Conservation (phyloP, 768 basidiomycete genomes). For the Boletus sp. region DNA sequence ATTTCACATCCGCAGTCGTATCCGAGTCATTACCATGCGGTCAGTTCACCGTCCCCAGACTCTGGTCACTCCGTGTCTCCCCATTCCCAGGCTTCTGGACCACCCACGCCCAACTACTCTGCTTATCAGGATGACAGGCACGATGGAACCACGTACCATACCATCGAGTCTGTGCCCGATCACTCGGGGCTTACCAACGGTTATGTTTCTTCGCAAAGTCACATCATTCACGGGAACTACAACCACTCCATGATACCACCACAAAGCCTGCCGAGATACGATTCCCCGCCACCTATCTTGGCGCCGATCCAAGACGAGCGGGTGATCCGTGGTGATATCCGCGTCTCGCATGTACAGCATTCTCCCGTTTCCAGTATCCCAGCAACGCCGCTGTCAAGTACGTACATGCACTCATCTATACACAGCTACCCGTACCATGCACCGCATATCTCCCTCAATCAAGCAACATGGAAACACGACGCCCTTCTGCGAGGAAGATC, state of each 20-base stretch:
- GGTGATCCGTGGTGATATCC: constrained; percentile 30
- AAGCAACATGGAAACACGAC: constrained; percentile 47
- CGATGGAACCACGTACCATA: constrained; percentile 38
- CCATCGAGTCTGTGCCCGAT: constrained; percentile 30
- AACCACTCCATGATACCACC: constrained; percentile 19
- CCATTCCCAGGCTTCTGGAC: constrained; percentile 32
- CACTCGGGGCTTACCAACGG: constrained; percentile 29
- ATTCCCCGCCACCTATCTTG: constrained; percentile 52
- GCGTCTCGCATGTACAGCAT: constrained; percentile 30
- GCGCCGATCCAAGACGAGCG: constrained; percentile 51
- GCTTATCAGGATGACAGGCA: constrained; percentile 45
- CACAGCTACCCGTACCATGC: constrained; percentile 42
- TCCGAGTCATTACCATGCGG: constrained; percentile 33
- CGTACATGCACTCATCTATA: constrained; percentile 42
- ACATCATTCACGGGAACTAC: constrained; percentile 26
- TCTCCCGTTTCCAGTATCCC: constrained; percentile 32
- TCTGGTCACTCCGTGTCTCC: constrained; percentile 47
- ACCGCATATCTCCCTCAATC: constrained; percentile 35
- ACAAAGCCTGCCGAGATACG: constrained; percentile 35
- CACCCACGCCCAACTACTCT: constrained; percentile 37
- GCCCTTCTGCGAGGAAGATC: constrained; percentile 37
- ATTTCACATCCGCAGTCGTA: constrained; percentile 54
- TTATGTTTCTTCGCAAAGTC: constrained; percentile 32
- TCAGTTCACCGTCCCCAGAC: constrained; percentile 47
- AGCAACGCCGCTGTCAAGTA: constrained; percentile 28